Conservation (phyloP, 805 yeast species). For the Saccharomycopsis selenospora region DNA sequence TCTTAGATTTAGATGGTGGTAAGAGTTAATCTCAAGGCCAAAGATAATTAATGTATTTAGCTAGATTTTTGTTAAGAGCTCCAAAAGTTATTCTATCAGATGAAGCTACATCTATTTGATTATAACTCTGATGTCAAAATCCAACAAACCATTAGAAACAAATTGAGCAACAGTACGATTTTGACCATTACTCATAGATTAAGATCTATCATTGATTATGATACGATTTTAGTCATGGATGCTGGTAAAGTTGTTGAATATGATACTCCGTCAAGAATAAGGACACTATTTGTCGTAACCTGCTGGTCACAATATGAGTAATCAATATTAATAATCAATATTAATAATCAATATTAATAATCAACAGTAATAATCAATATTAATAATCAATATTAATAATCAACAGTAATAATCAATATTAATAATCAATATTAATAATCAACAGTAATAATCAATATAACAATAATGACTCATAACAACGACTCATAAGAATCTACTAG, state of each 20-base stretch:
- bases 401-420: too few species aligned
- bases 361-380: too few species aligned
- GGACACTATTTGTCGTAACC: too few species aligned
- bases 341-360: too few species aligned
- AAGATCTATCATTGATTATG: constrained; percentile 77
- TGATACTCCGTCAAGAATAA: constrained; percentile 72
- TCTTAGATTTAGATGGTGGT: constrained; percentile 64
- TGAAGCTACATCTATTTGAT: constrained; percentile 85
- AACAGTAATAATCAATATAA: too few species aligned
- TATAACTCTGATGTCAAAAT: constrained; percentile 74
- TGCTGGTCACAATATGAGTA: too few species aligned
- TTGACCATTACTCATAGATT: constrained; percentile 82
- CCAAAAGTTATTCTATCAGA: constrained; percentile 74
- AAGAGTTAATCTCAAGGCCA: constrained; percentile 78
- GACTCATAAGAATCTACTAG: too few species aligned
- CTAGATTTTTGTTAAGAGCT: constrained; percentile 59
- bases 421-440: too few species aligned
- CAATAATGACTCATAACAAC: too few species aligned
- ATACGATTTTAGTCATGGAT: constrained; percentile 74
- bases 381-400: too few species aligned
- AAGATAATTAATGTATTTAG: constrained; percentile 73
- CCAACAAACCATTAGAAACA: constrained; percentile 72
- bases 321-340: too few species aligned
- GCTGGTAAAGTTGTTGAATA: constrained; percentile 70
- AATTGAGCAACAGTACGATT: constrained; percentile 63